phyloP scores from a whole-genome alignment of 352 stramenopile species.

The Phytophthora citrophthora region DNA sequence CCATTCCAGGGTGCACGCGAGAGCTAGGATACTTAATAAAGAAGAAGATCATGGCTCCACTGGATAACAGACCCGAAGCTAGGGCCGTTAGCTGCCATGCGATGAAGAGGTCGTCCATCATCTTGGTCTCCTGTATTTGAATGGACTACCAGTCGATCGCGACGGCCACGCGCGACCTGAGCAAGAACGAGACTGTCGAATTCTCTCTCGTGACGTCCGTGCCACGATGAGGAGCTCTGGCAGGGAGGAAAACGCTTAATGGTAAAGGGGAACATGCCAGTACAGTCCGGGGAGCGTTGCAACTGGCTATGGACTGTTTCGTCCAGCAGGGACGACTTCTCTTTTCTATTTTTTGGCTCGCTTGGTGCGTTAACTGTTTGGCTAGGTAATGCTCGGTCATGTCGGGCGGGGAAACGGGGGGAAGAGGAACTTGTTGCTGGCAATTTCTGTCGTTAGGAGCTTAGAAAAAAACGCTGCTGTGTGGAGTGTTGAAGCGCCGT shows the following conservation, averaged over 20 bases:
- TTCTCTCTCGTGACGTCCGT: slow-evolving; percentile 3
- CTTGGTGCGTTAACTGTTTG: too few species aligned
- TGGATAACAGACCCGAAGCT: slow-evolving; percentile 53
- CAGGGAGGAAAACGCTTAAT: slow-evolving; percentile 40
- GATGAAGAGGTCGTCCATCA: slow-evolving; percentile 70
- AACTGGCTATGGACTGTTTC: slow-evolving; percentile 37
- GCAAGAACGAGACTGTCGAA: slow-evolving; percentile 12
- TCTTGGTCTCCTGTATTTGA: slow-evolving; percentile 6
- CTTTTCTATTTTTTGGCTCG: slow-evolving; percentile 5
- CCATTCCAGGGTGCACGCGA: slow-evolving; percentile 67
- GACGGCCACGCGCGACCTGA: slow-evolving; percentile 25
- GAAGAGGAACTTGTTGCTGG: slow-evolving; percentile 12
- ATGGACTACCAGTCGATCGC: slow-evolving; percentile 12
- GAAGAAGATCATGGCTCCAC: slow-evolving; percentile 70
- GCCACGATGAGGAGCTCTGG: slow-evolving; percentile 23
- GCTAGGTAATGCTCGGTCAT: background rate
- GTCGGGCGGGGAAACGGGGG: background rate
- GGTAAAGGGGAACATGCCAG: slow-evolving; percentile 23
- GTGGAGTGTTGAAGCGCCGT: background rate
- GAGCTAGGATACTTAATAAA: slow-evolving; percentile 72
- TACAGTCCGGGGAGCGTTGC: slow-evolving; percentile 15
- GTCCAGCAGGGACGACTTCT: slow-evolving; percentile 33
- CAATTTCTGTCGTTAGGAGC: too few species aligned
- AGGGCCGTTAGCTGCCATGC: slow-evolving; percentile 81
- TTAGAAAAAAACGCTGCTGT: too few species aligned